Base-by-base conservation (phyloP, 2,329 filamentous ascomycete species). In the Aspergillus hortae region DNA sequence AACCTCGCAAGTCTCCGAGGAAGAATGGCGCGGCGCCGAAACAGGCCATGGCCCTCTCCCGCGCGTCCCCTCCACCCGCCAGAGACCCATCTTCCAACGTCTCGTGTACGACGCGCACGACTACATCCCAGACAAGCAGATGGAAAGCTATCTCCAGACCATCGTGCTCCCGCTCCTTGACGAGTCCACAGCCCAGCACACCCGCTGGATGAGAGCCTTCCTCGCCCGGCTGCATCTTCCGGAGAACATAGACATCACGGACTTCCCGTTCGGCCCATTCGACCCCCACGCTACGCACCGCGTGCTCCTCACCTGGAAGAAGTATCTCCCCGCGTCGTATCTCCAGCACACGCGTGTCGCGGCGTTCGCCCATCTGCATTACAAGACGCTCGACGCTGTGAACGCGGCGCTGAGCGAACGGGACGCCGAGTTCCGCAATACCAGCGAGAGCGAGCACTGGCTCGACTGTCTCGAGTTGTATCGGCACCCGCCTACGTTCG, bases 171-270 rank as follows among this genome's bases (percentile, higher is more conserved):
- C 56, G 1, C 27, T 61, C 19, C 17, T 63, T 4, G 48, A 56
- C 2, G 51, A 61, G 40, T 63, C 56, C 12, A 51, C 52, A 3
- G 36, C 40, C 9, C 51, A 56, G 19, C 60, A 61, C 52, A 51
- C 52, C 15, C 55, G 54, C n/a, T 63, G 61, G 61, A 60, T 63
- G 50, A 43, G 44, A 3, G 36, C 42, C 5, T 58, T 63, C 23
- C 52, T 62, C n/a, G 3, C n/a, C 1, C 43, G 50, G 11, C 12
- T 55, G 5, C 38, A 46, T 15, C 32, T 48, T 9, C 12, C 30
- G 12, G n/a, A 15, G 7, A 10, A 44, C 51, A 21, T 19, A 2
- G 14, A 25, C 17, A 11, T 40, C 10, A 36, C 10, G 6, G 14
- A 21, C 15, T 12, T 49, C 12, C 38, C 42, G 14, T 54, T 60